Percentiles rank a stretch among this genome's conserved stretches.
phyloP scores from a whole-genome alignment of 1,284 basidiomycete genomes.

The Rhodotorula sp. region DNA sequence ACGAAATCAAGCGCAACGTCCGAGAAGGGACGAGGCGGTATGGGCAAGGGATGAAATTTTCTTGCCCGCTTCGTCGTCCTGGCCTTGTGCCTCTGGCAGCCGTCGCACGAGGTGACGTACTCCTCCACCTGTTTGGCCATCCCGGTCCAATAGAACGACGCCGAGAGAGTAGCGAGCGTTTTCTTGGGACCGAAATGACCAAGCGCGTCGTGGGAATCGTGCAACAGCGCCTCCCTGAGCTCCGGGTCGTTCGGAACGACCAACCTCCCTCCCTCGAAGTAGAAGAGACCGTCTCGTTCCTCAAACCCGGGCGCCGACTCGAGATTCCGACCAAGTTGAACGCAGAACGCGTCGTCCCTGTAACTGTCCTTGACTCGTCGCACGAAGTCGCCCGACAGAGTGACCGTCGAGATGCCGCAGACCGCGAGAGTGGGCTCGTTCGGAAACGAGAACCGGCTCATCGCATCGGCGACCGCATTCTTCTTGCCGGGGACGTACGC shows the following conservation, averaged over 20 bases:
- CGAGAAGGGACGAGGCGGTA: constrained; percentile 11
- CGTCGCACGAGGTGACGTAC: constrained; percentile 17
- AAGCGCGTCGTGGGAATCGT: constrained; percentile 46
- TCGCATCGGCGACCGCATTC: constrained; percentile 46
- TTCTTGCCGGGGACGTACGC: constrained; percentile 47
- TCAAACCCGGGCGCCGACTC: too few species aligned
- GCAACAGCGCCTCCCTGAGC: constrained; percentile 43
- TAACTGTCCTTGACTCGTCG: constrained; percentile 47
- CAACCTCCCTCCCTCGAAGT: constrained; percentile 42
- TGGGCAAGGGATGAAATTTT: constrained; percentile 12
- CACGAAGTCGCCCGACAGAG: constrained; percentile 32
- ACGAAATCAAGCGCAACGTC: constrained; percentile 41
- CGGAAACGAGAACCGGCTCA: constrained; percentile 24
- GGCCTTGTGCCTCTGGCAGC: constrained; percentile 30
- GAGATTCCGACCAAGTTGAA: too few species aligned
- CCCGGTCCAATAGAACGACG: constrained; percentile 53
- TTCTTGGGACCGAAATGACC: constrained; percentile 53
- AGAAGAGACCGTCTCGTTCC: constrained; percentile 45
- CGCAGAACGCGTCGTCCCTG: constrained; percentile 44
- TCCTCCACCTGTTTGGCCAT: constrained; percentile 44
- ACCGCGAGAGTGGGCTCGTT: not conserved
- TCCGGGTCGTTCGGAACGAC: constrained; percentile 45
- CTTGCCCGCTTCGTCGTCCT: constrained; percentile 9
- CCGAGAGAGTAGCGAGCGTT: constrained; percentile 45
- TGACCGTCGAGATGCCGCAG: constrained; percentile 52